Evolutionary conservation across 129 eudicot species (phyloP).

Genomic region (Chrysanthemum makinoi): DNA sequence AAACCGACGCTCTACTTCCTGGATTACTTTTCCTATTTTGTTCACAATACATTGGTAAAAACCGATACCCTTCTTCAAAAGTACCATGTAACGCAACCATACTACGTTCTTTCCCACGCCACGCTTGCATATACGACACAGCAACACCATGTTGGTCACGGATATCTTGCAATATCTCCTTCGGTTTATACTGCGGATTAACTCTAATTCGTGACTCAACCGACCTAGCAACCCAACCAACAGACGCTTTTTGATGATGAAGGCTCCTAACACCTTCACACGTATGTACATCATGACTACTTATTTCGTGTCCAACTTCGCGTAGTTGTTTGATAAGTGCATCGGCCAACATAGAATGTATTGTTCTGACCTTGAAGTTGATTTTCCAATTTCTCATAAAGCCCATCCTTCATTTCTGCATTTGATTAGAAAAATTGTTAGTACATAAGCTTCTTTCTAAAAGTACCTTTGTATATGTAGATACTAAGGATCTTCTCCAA

Average conservation of each 20-base stretch:
- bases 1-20: constrained; percentile 86
- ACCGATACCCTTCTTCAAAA: constrained; percentile 85
- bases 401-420: no score
- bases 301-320: no score
- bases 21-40: constrained; percentile 64
- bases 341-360: no score
- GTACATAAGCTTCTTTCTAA: no score
- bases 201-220: constrained; percentile 77
- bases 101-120: constrained; percentile 95
- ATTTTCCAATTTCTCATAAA: no score
- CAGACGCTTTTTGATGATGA: constrained; percentile 97
- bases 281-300: constrained; percentile 69
- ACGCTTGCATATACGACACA: constrained; percentile 97
- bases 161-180: constrained; percentile 92
- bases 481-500: no score
- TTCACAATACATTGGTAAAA: constrained; percentile 89
- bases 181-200: constrained; percentile 91
- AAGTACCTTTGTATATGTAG: no score
- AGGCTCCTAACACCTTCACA: constrained; percentile 89
- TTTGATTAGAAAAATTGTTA: no score
- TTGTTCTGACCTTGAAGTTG: no score
- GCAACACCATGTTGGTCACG: constrained; percentile 96
- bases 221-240: constrained; percentile 95
- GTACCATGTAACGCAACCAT: constrained; percentile 99
- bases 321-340: no score